Evolutionary conservation across 2,329 filamentous ascomycete genomes (phyloP).

Genomic region (Exophiala alcalophila): DNA sequence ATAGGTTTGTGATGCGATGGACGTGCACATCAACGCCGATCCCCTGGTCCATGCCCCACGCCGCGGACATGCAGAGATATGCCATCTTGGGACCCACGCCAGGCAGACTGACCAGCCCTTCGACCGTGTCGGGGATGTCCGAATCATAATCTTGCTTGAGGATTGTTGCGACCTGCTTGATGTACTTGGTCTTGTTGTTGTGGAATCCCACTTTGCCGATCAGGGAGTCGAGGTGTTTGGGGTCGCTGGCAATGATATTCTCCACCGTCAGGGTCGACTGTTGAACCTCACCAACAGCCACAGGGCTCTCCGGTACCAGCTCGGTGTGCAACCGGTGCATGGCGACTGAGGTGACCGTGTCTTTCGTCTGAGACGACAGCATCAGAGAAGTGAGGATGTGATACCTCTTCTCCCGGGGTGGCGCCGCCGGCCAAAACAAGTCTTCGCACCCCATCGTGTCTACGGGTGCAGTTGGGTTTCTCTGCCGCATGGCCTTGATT

Average conservation of each 20-base stretch:
- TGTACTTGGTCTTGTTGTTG: conserved; percentile 86
- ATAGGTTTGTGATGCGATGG: conserved; percentile 89
- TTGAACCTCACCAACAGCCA: conserved; percentile 30
- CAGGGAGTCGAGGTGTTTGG: conserved; percentile 65
- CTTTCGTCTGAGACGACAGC: conserved; percentile 90
- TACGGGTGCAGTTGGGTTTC: conserved; percentile 70
- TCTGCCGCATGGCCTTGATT: conserved; percentile 74
- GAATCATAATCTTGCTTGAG: conserved; percentile 66
- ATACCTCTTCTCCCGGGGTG: conserved; percentile 63
- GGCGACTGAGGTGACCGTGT: conserved; percentile 80
- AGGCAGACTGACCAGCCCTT: conserved; percentile 71
- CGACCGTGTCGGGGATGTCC: conserved; percentile 77
- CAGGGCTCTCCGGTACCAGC: conserved; percentile 46
- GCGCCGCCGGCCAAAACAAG: conserved; percentile 43
- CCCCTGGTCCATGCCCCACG: conserved; percentile 66
- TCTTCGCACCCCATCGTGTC: conserved; percentile 92
- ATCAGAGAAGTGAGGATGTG: conserved; percentile 86
- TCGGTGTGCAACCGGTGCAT: conserved; percentile 77
- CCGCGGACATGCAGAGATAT: conserved; percentile 78
- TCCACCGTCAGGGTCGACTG: conserved; percentile 63
- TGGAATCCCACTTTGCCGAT: conserved; percentile 89
- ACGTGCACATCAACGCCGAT: conserved; percentile 96
- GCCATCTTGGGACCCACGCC: conserved; percentile 96
- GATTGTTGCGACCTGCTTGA: conserved; percentile 72
- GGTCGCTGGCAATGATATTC: conserved; percentile 70